A percentile compares a stretch with the other conserved stretches of the same genome.
Conservation (phyloP, 2,329 filamentous ascomycete species). For the Epichloe sibirici region DNA sequence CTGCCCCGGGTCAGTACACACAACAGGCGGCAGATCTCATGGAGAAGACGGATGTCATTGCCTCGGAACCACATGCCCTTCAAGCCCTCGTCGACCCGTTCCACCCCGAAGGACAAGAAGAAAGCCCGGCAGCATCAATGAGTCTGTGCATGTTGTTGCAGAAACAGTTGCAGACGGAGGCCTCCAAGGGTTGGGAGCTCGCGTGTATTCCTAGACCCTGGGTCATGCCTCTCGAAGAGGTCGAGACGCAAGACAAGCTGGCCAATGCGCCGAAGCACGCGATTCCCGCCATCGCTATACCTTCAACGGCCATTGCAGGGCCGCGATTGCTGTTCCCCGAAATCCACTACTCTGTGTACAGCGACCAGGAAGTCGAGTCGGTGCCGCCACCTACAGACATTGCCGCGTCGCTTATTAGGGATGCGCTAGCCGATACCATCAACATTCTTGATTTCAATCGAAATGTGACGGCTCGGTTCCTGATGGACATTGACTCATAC, state of each 20-base stretch:
- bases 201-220: slow-evolving; percentile 56
- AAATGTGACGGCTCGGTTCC: slow-evolving; percentile 69
- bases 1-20: slow-evolving; percentile 56
- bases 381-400: slow-evolving; percentile 69
- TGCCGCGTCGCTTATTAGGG: slow-evolving; percentile 71
- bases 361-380: slow-evolving; percentile 74
- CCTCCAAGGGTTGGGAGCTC: slow-evolving; percentile 62
- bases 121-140: slow-evolving; percentile 47
- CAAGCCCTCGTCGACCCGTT: slow-evolving; percentile 83
- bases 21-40: slow-evolving; percentile 68
- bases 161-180: slow-evolving; percentile 70
- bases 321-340: slow-evolving; percentile 76
- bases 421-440: slow-evolving; percentile 82
- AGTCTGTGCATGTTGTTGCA: slow-evolving; percentile 75
- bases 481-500: slow-evolving; percentile 92
- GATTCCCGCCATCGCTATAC: slow-evolving; percentile 65
- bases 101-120: slow-evolving; percentile 48
- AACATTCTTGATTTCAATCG: slow-evolving; percentile 91
- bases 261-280: slow-evolving; percentile 56
- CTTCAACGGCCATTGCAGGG: slow-evolving; percentile 62
- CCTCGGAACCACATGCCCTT: slow-evolving; percentile 73
- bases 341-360: slow-evolving; percentile 86
- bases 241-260: slow-evolving; percentile 47
- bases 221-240: slow-evolving; percentile 49
- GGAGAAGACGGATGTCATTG: slow-evolving; percentile 91